phyloP scores from a whole-genome alignment of 352 stramenopile species.

The Globisporangium megalacanthum region DNA sequence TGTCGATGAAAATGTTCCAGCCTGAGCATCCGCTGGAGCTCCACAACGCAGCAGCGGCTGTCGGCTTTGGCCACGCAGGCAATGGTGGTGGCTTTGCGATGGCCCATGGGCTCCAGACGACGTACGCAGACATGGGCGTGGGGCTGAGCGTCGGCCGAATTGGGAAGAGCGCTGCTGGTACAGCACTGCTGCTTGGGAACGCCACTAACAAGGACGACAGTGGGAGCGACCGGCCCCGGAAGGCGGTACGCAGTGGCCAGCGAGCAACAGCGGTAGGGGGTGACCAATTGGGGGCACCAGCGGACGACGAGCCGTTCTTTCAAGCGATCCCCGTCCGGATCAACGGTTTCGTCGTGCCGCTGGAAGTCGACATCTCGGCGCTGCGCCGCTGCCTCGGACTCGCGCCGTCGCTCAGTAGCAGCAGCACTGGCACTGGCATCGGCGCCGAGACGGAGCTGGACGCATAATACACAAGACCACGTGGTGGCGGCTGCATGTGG shows the following conservation, averaged over 20 bases:
- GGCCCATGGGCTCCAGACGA: conserved; percentile 23
- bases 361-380: conserved; percentile 62
- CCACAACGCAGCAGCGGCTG: conserved; percentile 10
- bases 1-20: conserved; percentile 66
- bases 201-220: conserved; percentile 13
- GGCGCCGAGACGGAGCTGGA: conserved; percentile 12
- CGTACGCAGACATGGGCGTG: conserved; percentile 34
- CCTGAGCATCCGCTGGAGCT: conserved; percentile 17
- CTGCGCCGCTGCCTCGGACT: conserved; percentile 37
- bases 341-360: conserved; percentile 62
- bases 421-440: conserved; percentile 10
- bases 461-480: not conserved
- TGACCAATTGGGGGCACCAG: conserved; percentile 17
- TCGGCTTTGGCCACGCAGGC: conserved; percentile 15
- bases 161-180: conserved; percentile 20
- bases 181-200: conserved; percentile 4
- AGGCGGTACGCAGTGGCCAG: conserved; percentile 23
- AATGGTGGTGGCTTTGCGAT: conserved; percentile 24
- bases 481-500: too few species aligned
- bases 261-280: not conserved
- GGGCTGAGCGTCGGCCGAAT: conserved; percentile 3
- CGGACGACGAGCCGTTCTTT: conserved; percentile 39
- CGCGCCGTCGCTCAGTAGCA: conserved; percentile 5
- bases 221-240: conserved; percentile 32
- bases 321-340: conserved; percentile 66